phyloP scores from a whole-genome alignment of 2,329 filamentous ascomycete genomes.

The Hypoxylon sp. region DNA sequence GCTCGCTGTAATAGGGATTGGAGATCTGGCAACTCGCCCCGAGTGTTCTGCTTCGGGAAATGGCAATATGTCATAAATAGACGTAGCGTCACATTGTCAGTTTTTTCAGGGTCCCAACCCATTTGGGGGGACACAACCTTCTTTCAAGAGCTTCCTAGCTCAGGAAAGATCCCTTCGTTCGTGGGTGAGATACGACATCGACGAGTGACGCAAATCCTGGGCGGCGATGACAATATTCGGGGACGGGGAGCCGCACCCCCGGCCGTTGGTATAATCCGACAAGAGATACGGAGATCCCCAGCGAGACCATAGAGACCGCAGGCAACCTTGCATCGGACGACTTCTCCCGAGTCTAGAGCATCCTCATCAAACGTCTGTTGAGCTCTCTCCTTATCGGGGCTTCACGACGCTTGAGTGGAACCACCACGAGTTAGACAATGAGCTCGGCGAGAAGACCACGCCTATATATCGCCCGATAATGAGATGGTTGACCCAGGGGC shows the following conservation, averaged over 20 bases:
- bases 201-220: conserved; percentile 30
- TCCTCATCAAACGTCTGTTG: conserved; percentile 1
- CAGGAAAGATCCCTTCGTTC: conserved; percentile 6
- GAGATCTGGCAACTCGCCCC: conserved; percentile 22
- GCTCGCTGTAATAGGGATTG: conserved; percentile 26
- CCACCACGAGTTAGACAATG: conserved; percentile 15
- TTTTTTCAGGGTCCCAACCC: conserved; percentile 25
- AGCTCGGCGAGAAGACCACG: conserved; percentile 11
- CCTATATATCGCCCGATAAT: conserved; percentile 20
- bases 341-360: conserved; percentile 23
- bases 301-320: conserved; percentile 12
- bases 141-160: conserved; percentile 5
- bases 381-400: background rate
- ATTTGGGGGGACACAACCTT: conserved; percentile 8
- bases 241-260: conserved; percentile 24
- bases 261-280: conserved; percentile 1
- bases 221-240: conserved; percentile 8
- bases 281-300: conserved; percentile 17
- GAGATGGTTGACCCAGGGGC: conserved; percentile 5
- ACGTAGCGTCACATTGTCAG: conserved; percentile 32
- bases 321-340: conserved; percentile 19
- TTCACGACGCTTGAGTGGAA: conserved; percentile 11
- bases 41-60: conserved; percentile 31
- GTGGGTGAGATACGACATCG: conserved; percentile 6
- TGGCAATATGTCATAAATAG: conserved; percentile 36